Evolutionary conservation across 768 basidiomycete species (phyloP).

Genomic region (Russula foetens): DNA sequence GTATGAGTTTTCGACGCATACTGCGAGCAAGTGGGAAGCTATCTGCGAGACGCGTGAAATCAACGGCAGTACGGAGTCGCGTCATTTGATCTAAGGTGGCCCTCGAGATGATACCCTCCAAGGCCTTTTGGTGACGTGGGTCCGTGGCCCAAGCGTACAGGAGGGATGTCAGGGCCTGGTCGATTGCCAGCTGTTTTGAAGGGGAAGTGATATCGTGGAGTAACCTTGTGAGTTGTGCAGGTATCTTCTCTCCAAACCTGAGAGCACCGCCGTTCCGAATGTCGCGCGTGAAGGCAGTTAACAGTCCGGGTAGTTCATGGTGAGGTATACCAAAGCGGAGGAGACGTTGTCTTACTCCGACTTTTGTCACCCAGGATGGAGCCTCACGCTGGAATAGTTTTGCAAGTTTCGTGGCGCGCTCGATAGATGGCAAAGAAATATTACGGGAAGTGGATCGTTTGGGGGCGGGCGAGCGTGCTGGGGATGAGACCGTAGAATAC

Average conservation of each 20-base stretch:
- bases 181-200: conserved; percentile 27
- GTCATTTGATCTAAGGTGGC: conserved; percentile 25
- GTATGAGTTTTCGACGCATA: conserved; percentile 68
- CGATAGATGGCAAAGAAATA: neutral
- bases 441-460: neutral
- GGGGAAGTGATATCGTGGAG: conserved; percentile 28
- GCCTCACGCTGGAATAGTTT: conserved; percentile 8
- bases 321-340: conserved; percentile 41
- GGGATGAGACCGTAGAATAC: neutral
- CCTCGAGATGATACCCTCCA: conserved; percentile 6
- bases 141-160: conserved; percentile 51
- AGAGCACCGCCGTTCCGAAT: conserved; percentile 26
- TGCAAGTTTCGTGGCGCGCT: neutral
- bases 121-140: conserved; percentile 14
- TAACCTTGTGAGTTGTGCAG: conserved; percentile 40
- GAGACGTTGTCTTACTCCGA: conserved; percentile 33
- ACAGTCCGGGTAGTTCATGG: conserved; percentile 32
- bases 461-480: neutral
- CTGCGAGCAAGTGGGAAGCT: conserved; percentile 44
- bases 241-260: conserved; percentile 22
- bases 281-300: conserved; percentile 34
- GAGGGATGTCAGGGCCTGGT: conserved; percentile 42
- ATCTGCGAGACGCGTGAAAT: conserved; percentile 38
- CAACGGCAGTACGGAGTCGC: conserved; percentile 28
- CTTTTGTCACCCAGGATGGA: conserved; percentile 7